Base-by-base conservation (phyloP, 306 rosid species). In the Acmispon strigosus region DNA sequence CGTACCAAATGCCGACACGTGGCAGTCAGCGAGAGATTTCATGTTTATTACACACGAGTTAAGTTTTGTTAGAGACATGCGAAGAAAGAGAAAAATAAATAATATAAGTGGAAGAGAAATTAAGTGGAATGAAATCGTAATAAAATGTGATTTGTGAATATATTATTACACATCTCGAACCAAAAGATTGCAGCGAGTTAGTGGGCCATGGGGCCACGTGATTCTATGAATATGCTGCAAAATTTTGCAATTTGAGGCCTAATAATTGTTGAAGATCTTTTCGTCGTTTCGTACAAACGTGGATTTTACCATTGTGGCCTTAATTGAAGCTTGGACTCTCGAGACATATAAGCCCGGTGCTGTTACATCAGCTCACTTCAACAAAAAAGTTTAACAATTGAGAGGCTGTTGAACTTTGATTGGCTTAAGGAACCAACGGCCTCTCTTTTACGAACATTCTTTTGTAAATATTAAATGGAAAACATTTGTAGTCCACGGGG, bases 351-450 rank as follows among this genome's bases (percentile, higher is more conserved):
- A 15, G 43, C n/a, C 62, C 6, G 22, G 11, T 51, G 76, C 2
- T 60, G 76, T 61, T 27, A 32, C 39, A 61, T 61, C 77, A 72
- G 18, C 62, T 60, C 29, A 27, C 37, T 32, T 32, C 7, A 32
- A 32, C 37, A 2, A 32, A 27, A 32, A 32, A 6, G 37, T 32
- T 32, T 32, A 8, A 32, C 8, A 32, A 47, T 34, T 6, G 8
- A 51, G 45, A 37, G 65, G 73, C 3, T 78, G 47, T 36, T 63
- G 61, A 77, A 62, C 27, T 52, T 52, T 69, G 8, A 69, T 43
- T 34, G 10, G 20, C 56, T 55, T 20, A 55, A 37, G 4, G 50
- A 65, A 75, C 14, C 67, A 65, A 65, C 66, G 58, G 73, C 52
- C 42, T 32, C 11, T 63, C 2, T 4, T 71, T 10, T 45, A 20